Conservation (phyloP, 495 filamentous ascomycete genomes). For the Delitschia confertaspora region DNA sequence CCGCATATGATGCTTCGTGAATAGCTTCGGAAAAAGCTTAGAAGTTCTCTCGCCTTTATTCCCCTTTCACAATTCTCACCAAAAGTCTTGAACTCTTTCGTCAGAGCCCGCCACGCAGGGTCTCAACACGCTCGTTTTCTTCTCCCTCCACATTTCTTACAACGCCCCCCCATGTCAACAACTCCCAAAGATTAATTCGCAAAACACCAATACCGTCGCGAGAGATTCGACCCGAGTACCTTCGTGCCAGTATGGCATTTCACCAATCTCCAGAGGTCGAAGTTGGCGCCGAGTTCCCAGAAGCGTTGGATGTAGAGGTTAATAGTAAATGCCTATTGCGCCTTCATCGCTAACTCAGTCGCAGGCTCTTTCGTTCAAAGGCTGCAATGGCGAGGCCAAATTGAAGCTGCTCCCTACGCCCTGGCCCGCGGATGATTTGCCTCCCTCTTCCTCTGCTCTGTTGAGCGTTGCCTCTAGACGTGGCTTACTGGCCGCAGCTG, state of each 20-base stretch:
- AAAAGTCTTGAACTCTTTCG: slow-evolving; percentile 23
- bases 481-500: slow-evolving; percentile 79
- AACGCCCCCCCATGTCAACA: slow-evolving; percentile 17
- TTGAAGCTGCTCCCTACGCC: slow-evolving; percentile 67
- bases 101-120: slow-evolving; percentile 20
- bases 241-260: slow-evolving; percentile 60
- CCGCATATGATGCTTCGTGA: no score
- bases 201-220: slow-evolving; percentile 28
- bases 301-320: slow-evolving; percentile 56
- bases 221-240: slow-evolving; percentile 37
- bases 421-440: slow-evolving; percentile 66
- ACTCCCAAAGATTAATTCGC: slow-evolving; percentile 25
- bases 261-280: slow-evolving; percentile 32
- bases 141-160: slow-evolving; percentile 4
- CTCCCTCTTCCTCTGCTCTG: slow-evolving; percentile 74
- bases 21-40: no score
- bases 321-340: background rate
- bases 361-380: slow-evolving; percentile 74
- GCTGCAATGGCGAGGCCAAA: slow-evolving; percentile 70
- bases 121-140: slow-evolving; percentile 22
- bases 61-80: slow-evolving; percentile 16
- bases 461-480: slow-evolving; percentile 71
- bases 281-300: slow-evolving; percentile 48
- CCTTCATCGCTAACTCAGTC: slow-evolving; percentile 9
- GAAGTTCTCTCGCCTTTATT: no score